Base-by-base conservation (phyloP, 768 basidiomycete species). In the Udeniomyces megalosporus region DNA sequence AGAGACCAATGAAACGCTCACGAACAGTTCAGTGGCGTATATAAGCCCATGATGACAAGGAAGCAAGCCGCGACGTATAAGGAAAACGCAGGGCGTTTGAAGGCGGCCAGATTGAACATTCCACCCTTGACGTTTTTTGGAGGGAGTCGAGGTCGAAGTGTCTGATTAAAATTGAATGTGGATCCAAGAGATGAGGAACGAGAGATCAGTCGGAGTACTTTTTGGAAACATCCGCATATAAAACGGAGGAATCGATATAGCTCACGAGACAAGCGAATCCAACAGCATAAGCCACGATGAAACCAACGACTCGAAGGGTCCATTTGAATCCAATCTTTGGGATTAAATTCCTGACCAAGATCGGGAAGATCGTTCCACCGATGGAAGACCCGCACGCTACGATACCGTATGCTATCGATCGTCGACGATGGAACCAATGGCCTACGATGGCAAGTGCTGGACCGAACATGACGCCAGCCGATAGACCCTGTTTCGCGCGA, bases 391-490 rank as follows among this genome's bases (percentile, higher is more conserved):
- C 86, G 35, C 84, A 80, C 1, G 80, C 77, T 20, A 81, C 82
- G 60, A 88, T 74, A 2, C 86, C 86, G 42, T 84, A 74, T 0
- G 86, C 84, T 2, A 85, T 82, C 3, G 83, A 84, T 15, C 85
- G 79, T 65, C 82, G 81, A 65, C 77, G 78, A 52, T 70, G 68
- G 72, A 85, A 64, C 63, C 63, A 64, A 45, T 64, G 63, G 0
- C 48, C 48, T 6, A 58, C 48, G 35, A 52, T 26, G 6, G 63
- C 57, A 2, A 64, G 42, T 6, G 63, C 56, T 2, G 63, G 63
- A 12, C 63, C 63, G 42, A 58, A 64, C 58, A 64, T 52, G 32
- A 58, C 56, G n/a, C 49, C 50, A 4, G 53, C 61, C 12, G 53
- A 31, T 20, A 48, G 22, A 48, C 58, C 58, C 51, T 53, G 32